Evolutionary conservation across 1,284 basidiomycete species (phyloP), one percentile per base, ranked within the genome.

Genomic region (Boletellus sp.): DNA sequence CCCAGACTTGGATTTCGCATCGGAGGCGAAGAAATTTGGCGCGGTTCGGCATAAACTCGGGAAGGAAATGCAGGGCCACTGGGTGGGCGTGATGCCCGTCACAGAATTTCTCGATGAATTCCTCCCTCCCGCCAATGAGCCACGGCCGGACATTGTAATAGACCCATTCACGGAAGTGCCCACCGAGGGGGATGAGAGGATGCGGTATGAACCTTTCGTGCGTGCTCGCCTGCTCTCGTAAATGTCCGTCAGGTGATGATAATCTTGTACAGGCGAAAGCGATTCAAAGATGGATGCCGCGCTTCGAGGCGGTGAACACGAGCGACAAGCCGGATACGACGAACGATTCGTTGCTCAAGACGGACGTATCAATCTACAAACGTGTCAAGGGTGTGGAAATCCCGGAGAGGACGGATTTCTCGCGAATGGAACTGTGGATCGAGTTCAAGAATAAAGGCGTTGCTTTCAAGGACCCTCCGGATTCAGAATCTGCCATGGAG

Each of bases 331-430:
- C 26, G 37, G 43, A 53, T 12, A 41, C 15, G 1, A 10, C 5
- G 22, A 37, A 53, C 8, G 8, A 7, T 1, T 4, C 53, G 8
- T 16, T 22, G 6, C 42, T 53, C 2, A 53, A 36, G 28, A 10
- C 26, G 1, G 51, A 54, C 12, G 16, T 54, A 18, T 47, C 51
- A 4, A 2, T 53, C 33, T 54, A 42, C 39, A 32, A 47, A 7
- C 33, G 11, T 1, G 22, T 21, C 10, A 22, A 49, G 11, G 39
- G 32, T 19, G 18, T 5, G 8, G 3, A 6, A 30, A n/a, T 28
- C 16, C 42, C 37, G 8, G 5, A 33, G 3, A 40, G 30, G n/a
- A 47, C 49, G 1, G 37, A 50, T 26, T 50, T 47, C 22, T 40
- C 49, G 1, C 8, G 11, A 8, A 38, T 45, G 42, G 42, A 50